A percentile compares a stretch with the other conserved stretches of the same genome.
phyloP scores from a whole-genome alignment of 768 basidiomycete genomes.

The Gymnopilus dilepis region DNA sequence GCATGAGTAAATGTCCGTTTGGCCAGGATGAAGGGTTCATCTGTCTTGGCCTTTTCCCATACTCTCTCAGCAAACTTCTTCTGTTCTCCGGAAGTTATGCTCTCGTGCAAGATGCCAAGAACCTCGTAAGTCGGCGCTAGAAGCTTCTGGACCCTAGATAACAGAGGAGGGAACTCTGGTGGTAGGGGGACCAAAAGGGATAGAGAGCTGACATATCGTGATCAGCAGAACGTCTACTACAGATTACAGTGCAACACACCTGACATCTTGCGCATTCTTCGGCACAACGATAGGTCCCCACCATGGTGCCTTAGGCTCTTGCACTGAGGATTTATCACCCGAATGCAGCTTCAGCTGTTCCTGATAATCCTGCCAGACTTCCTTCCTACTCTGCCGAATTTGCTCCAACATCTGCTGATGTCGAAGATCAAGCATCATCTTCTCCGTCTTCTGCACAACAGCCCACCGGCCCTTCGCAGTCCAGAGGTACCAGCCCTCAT shows the following conservation, averaged over 20 bases:
- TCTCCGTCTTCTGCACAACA: conserved; percentile 57
- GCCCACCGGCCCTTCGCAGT: conserved; percentile 57
- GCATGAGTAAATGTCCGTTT: conserved; percentile 43
- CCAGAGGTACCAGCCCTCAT: conserved; percentile 81
- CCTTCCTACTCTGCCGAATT: conserved; percentile 43
- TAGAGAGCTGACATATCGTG: conserved; percentile 39
- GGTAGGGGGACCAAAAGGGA: conserved; percentile 66
- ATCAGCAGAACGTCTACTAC: conserved; percentile 5
- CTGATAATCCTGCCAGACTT: conserved; percentile 59
- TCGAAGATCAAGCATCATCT: conserved; percentile 64
- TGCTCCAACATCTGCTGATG: conserved; percentile 50
- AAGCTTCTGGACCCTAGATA: conserved; percentile 56
- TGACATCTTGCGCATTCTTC: conserved; percentile 44
- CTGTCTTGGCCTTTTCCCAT: conserved; percentile 68
- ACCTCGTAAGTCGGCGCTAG: conserved; percentile 61
- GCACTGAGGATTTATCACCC: conserved; percentile 15
- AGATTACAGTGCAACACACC: conserved; percentile 34
- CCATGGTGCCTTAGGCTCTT: conserved; percentile 31
- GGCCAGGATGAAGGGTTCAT: conserved; percentile 61
- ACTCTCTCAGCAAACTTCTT: conserved; percentile 58
- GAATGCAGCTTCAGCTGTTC: conserved; percentile 42
- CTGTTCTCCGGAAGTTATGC: conserved; percentile 62
- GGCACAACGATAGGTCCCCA: conserved; percentile 48
- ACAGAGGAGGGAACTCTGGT: conserved; percentile 57
- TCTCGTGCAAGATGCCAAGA: conserved; percentile 56